Evolutionary conservation across 306 rosid genomes (phyloP).

Genomic region (Lathyrus sativus): DNA sequence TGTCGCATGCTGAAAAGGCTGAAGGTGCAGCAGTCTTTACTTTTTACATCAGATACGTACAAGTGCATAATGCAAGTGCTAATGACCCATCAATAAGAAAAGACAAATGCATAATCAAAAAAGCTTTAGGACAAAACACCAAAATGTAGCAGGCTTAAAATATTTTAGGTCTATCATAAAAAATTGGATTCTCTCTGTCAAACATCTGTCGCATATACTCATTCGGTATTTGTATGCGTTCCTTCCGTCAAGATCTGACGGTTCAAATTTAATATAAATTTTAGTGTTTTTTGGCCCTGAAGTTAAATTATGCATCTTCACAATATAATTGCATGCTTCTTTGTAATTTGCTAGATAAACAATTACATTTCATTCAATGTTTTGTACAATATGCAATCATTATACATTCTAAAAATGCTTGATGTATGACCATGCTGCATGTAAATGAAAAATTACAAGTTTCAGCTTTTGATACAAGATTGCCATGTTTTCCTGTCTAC

Average conservation of each 20-base stretch:
- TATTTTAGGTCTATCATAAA: slow-evolving; percentile 8
- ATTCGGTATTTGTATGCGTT: no score
- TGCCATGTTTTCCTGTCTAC: slow-evolving; percentile 50
- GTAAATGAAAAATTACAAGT: slow-evolving; percentile 81
- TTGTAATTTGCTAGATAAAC: slow-evolving; percentile 37
- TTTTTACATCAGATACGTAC: slow-evolving; percentile 14
- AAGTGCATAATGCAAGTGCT: slow-evolving; percentile 25
- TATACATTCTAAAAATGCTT: slow-evolving; percentile 53
- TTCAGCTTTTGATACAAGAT: slow-evolving; percentile 46
- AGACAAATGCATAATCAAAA: slow-evolving; percentile 6
- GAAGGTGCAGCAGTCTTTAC: slow-evolving; percentile 6
- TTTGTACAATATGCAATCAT: slow-evolving; percentile 69
- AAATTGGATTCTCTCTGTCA: no score
- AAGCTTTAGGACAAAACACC: slow-evolving; percentile 34
- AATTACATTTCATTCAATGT: slow-evolving; percentile 42
- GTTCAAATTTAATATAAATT: no score
- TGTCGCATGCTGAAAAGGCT: slow-evolving; percentile 35
- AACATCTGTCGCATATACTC: no score
- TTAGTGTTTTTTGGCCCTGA: background rate
- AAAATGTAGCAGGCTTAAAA: slow-evolving; percentile 16
- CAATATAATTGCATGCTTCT: slow-evolving; percentile 38
- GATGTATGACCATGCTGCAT: slow-evolving; percentile 57
- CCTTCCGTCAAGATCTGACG: no score
- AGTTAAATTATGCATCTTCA: slow-evolving; percentile 5
- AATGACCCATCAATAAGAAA: slow-evolving; percentile 32